Evolutionary conservation across 1,284 basidiomycete species (phyloP).

Genomic region (Naganishia sp.): DNA sequence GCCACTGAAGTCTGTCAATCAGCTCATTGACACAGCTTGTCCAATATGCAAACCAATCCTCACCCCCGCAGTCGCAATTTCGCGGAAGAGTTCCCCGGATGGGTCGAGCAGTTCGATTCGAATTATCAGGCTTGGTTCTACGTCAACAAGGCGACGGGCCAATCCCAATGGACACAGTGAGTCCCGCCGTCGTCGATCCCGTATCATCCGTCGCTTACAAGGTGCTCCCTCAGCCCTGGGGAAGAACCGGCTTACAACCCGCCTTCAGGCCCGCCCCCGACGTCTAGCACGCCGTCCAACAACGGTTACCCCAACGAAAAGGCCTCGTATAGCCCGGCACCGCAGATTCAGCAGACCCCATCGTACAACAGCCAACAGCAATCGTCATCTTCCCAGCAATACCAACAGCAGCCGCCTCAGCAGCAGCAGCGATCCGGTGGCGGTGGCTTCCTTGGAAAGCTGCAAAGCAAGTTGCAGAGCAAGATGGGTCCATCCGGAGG

Average conservation of each 20-base stretch:
- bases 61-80: slow-evolving; percentile 26
- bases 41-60: slow-evolving; percentile 29
- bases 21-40: not conserved
- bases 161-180: slow-evolving; percentile 53
- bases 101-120: slow-evolving; percentile 45
- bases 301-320: slow-evolving; percentile 32
- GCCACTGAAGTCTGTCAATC: not conserved
- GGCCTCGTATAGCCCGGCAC: slow-evolving; percentile 24
- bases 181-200: slow-evolving; percentile 15
- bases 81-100: slow-evolving; percentile 35
- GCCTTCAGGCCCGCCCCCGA: slow-evolving; percentile 48
- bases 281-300: slow-evolving; percentile 3
- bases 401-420: slow-evolving; percentile 14
- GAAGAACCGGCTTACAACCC: slow-evolving; percentile 43
- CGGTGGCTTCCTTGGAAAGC: slow-evolving; percentile 47
- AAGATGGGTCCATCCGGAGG: slow-evolving; percentile 30
- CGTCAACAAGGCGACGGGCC: slow-evolving; percentile 51
- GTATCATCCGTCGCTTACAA: not conserved
- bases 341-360: slow-evolving; percentile 13
- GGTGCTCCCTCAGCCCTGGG: slow-evolving; percentile 42
- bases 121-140: slow-evolving; percentile 55
- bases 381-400: slow-evolving; percentile 4
- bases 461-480: slow-evolving; percentile 39
- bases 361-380: slow-evolving; percentile 16
- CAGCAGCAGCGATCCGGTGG: not conserved